Evolutionary conservation across 306 rosid species (phyloP).

Genomic region (Corylus heterophylla): DNA sequence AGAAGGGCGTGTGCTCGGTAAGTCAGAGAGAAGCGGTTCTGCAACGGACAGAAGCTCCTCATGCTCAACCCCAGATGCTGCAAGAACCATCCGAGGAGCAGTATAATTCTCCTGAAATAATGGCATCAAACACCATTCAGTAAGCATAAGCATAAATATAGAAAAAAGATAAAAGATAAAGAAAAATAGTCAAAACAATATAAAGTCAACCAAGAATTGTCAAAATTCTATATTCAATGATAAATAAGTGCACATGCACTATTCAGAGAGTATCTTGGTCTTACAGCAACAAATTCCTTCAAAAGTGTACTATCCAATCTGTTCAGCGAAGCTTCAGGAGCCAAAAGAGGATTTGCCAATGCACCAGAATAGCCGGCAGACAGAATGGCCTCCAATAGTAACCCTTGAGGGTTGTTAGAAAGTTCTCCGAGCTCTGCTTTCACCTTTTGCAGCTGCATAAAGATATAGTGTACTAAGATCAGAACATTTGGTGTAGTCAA

Average conservation of each 20-base stretch:
- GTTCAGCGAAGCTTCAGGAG: slow-evolving; percentile 65
- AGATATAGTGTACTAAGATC: slow-evolving; percentile 29
- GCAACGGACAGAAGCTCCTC: slow-evolving; percentile 82
- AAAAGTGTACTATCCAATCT: slow-evolving; percentile 65
- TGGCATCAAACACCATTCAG: slow-evolving; percentile 29
- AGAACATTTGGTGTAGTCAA: slow-evolving; percentile 7
- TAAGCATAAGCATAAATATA: slow-evolving; percentile 7
- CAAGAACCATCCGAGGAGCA: slow-evolving; percentile 94
- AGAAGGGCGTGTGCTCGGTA: slow-evolving; percentile 50
- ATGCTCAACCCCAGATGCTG: slow-evolving; percentile 92
- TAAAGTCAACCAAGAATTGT: slow-evolving; percentile 7
- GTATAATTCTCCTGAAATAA: slow-evolving; percentile 86
- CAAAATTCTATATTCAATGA: slow-evolving; percentile 1
- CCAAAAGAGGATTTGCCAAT: slow-evolving; percentile 92
- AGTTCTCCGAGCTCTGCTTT: slow-evolving; percentile 79
- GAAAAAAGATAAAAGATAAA: background rate
- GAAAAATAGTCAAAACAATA: background rate
- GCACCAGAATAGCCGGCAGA: slow-evolving; percentile 95
- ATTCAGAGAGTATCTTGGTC: slow-evolving; percentile 41
- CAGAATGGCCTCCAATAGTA: slow-evolving; percentile 93
- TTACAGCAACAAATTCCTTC: slow-evolving; percentile 83
- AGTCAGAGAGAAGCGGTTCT: slow-evolving; percentile 87
- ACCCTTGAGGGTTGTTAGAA: slow-evolving; percentile 82
- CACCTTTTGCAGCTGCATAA: slow-evolving; percentile 70
- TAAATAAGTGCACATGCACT: slow-evolving; percentile 19